Conservation (phyloP, 106 monocot species). For the Posidonia australis region DNA sequence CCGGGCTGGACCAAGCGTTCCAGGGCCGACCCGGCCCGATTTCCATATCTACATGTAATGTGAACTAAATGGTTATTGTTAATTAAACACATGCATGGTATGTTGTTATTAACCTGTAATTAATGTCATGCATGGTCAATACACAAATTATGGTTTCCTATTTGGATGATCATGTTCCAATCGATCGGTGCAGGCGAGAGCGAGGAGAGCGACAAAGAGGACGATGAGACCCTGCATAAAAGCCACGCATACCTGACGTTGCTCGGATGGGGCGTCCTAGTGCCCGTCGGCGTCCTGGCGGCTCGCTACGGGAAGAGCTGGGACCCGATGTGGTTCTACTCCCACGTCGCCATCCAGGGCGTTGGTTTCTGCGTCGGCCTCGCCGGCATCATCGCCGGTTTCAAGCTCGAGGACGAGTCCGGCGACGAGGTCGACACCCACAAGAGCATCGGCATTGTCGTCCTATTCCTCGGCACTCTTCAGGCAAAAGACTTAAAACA, state of each 20-base stretch:
- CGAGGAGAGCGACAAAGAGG: neutral
- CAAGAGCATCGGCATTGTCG: slow-evolving; percentile 33
- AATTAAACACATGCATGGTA: no score
- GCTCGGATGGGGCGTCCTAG: slow-evolving; percentile 47
- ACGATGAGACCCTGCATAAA: neutral
- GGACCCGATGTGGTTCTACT: slow-evolving; percentile 61
- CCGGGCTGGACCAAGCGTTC: no score
- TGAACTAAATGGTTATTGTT: no score
- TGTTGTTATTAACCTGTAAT: no score
- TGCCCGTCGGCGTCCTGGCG: slow-evolving; percentile 38
- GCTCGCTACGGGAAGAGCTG: slow-evolving; percentile 41
- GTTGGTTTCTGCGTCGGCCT: slow-evolving; percentile 40
- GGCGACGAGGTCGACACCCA: slow-evolving; percentile 21
- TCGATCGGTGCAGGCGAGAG: neutral
- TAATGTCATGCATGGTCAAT: neutral
- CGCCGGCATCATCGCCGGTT: slow-evolving; percentile 30
- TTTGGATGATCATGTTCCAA: no score
- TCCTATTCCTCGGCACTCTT: slow-evolving; percentile 33
- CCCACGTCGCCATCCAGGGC: slow-evolving; percentile 46
- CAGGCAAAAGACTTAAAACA: no score
- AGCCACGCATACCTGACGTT: slow-evolving; percentile 29
- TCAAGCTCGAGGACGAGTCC: slow-evolving; percentile 28
- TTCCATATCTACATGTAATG: no score
- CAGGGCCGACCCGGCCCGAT: no score
- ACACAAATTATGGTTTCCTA: neutral